A percentile compares a stretch with the other conserved stretches of the same genome.
phyloP scores from a whole-genome alignment of 352 stramenopile genomes.

The Globisporangium irregulare region DNA sequence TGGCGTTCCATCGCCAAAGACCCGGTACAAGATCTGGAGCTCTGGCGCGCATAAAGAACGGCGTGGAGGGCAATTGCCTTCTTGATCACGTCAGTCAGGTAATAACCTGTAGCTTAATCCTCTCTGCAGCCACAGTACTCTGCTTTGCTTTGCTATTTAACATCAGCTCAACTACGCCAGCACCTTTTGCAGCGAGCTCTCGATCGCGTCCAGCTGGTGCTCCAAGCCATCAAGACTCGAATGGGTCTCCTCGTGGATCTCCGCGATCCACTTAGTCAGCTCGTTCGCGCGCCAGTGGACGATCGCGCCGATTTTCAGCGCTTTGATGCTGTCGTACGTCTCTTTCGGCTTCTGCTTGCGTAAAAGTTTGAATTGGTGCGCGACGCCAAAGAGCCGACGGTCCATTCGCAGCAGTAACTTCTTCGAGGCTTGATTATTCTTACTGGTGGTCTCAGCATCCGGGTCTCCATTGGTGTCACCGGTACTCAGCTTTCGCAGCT shows the following conservation, averaged over 20 bases:
- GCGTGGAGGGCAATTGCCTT: not conserved
- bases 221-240: slow-evolving; percentile 5
- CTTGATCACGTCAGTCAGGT: not conserved
- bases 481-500: not conserved
- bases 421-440: not conserved
- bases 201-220: slow-evolving; percentile 7
- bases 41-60: slow-evolving; percentile 7
- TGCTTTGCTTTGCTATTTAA: not conserved
- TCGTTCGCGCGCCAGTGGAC: slow-evolving; percentile 1
- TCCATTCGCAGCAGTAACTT: slow-evolving; percentile 1
- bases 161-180: not conserved
- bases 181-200: not conserved
- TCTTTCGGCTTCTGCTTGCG: slow-evolving; percentile 31
- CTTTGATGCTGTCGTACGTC: slow-evolving; percentile 12
- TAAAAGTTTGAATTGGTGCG: slow-evolving; percentile 29
- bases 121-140: not conserved
- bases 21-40: slow-evolving; percentile 16
- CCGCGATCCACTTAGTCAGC: not conserved
- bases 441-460: not conserved
- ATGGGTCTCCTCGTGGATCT: slow-evolving; percentile 8
- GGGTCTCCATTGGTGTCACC: not conserved
- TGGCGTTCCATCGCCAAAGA: slow-evolving; percentile 20
- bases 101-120: not conserved
- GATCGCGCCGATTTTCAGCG: slow-evolving; percentile 14
- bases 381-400: slow-evolving; percentile 17